Evolutionary conservation across 176 grass and related monocot genomes (phyloP).

Genomic region (Cenchrus americanus): DNA sequence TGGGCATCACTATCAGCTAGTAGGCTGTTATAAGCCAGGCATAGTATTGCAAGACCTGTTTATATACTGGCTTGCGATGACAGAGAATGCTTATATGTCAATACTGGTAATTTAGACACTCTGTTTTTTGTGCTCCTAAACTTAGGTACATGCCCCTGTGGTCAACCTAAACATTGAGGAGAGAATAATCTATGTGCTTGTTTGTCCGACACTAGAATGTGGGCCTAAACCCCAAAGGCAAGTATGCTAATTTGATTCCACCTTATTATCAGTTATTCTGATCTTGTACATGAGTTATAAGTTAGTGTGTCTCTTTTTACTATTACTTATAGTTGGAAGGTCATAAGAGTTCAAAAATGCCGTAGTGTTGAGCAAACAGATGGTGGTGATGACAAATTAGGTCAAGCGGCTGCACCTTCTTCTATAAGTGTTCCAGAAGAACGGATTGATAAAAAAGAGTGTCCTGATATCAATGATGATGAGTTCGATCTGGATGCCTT

Average conservation of each 20-base stretch:
- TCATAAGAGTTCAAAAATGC: slow-evolving; percentile 71
- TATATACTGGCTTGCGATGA: neutral
- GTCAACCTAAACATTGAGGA: slow-evolving; percentile 61
- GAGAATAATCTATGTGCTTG: slow-evolving; percentile 72
- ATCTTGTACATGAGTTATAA: slow-evolving; percentile 3
- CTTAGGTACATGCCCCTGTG: slow-evolving; percentile 77
- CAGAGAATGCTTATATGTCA: neutral
- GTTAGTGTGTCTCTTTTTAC: neutral
- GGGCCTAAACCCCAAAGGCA: slow-evolving; percentile 60
- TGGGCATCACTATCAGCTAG: neutral
- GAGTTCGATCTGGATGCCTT: slow-evolving; percentile 78
- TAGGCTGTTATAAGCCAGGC: neutral
- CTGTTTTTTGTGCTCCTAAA: neutral
- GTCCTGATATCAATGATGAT: slow-evolving; percentile 38
- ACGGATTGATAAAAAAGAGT: slow-evolving; percentile 36
- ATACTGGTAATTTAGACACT: neutral
- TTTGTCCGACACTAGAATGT: slow-evolving; percentile 61
- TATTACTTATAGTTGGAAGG: slow-evolving; percentile 72
- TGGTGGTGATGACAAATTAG: slow-evolving; percentile 18
- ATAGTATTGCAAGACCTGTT: neutral
- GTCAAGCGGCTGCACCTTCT: slow-evolving; percentile 18
- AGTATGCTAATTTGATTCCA: neutral
- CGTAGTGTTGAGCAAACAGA: slow-evolving; percentile 31
- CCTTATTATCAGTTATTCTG: neutral
- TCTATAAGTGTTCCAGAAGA: slow-evolving; percentile 36